Base-by-base conservation (phyloP, 768 basidiomycete genomes). In the Termitomyces sp. region DNA sequence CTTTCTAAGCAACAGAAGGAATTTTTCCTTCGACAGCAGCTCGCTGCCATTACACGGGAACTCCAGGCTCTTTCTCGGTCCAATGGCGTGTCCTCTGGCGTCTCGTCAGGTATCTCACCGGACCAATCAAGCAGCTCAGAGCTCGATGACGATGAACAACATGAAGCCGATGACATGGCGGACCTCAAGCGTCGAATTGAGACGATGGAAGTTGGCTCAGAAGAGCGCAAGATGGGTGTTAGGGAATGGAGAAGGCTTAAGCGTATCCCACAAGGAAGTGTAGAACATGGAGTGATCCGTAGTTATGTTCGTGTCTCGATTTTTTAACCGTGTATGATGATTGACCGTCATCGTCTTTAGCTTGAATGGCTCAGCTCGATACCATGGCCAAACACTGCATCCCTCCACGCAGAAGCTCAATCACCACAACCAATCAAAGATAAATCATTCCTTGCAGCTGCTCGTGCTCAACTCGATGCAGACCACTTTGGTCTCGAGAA, bases 401-500 rank as follows among this genome's bases (percentile, higher is more conserved):
- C 56, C 49, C 60, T 58, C 46, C 65, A 61, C 12, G 23, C 66
- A 23, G 50, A 66, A 12, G 49, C 26, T 10, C 50, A 56, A n/a
- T 47, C 57, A 48, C 9, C 50, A 4, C 61, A 58, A 15, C 58
- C 64, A 7, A 68, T 88, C 42, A 73, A 73, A 57, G 79, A 84
- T 60, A 73, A 73, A 26, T 73, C 79, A 4, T 91, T 91, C 75
- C 77, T 93, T 28, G 58, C 77, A 30, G 80, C 78, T 38, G 92
- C 94, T 28, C 85, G 89, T 23, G 75, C 75, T 21, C 92, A 91
- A 66, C 82, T 98, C 9, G 94, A 98, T 63, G 78, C 84, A 12
- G 94, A 96, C 58, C 94, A 98, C 68, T 96, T 86, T 63, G 95
- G 95, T 1, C 75, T 98, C 17, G 91, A 94, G 56, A 91, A 90